Percentiles rank a stretch among this genome's conserved stretches.
These are phyloP conservation scores for Senna tora DNA, from an alignment of 306 rosid species.

Conservation along the genomic window DNA sequence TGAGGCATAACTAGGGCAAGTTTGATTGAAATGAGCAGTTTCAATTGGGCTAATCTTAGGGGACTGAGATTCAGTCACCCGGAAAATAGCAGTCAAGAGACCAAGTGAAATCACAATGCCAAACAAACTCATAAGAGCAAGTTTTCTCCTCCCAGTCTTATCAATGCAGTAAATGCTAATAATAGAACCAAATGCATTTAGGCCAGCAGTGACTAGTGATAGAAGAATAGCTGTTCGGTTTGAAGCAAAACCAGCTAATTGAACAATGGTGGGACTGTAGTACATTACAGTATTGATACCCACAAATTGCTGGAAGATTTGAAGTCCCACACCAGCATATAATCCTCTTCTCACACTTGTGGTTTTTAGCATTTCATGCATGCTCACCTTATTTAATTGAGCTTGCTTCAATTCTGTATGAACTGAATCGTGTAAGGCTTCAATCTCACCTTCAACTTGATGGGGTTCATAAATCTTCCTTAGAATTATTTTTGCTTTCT, in stretches of 20 bases:
- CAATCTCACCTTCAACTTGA: conserved; percentile 53
- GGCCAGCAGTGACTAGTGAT: conserved; percentile 59
- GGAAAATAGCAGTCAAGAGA: conserved; percentile 51
- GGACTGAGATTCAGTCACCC: conserved; percentile 47
- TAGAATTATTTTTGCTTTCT: conserved; percentile 50
- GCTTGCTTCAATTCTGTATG: conserved; percentile 43
- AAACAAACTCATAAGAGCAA: conserved; percentile 44
- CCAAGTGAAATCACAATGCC: conserved; percentile 47
- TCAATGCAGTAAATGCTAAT: conserved; percentile 63
- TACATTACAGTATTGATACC: conserved; percentile 71
- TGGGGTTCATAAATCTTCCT: conserved; percentile 48
- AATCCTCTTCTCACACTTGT: conserved; percentile 59
- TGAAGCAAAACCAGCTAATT: conserved; percentile 62
- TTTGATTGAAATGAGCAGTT: conserved; percentile 44
- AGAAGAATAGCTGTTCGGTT: conserved; percentile 60
- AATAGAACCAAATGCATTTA: conserved; percentile 58
- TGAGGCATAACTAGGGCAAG: conserved; percentile 51
- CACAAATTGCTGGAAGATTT: conserved; percentile 67
- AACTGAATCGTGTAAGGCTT: conserved; percentile 50
- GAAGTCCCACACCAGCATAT: conserved; percentile 70
- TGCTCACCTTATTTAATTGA: conserved; percentile 39
- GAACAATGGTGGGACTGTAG: conserved; percentile 66
- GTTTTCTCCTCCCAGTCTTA: conserved; percentile 63
- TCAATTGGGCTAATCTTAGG: conserved; percentile 37
- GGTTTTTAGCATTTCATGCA: conserved; percentile 44